phyloP scores from a whole-genome alignment of 768 basidiomycete species.

The Boletus pseudopeckii region DNA sequence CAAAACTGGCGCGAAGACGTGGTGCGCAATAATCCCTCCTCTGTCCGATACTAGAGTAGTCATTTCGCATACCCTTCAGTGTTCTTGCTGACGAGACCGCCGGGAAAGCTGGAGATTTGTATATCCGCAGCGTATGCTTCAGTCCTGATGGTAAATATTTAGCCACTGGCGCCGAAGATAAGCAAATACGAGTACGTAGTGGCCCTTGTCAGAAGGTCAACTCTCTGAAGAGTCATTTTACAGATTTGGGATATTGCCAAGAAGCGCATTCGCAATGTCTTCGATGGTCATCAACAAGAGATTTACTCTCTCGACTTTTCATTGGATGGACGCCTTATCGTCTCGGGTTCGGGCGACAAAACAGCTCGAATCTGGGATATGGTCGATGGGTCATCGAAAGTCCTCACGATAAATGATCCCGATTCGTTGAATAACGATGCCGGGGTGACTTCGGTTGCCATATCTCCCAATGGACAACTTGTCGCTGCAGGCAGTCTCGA shows the following conservation, averaged over 20 bases:
- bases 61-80: slow-evolving; percentile 35
- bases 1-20: slow-evolving; percentile 79
- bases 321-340: slow-evolving; percentile 77
- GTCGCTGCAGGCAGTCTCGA: slow-evolving; percentile 73
- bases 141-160: slow-evolving; percentile 68
- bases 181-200: slow-evolving; percentile 74
- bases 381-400: slow-evolving; percentile 32
- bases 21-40: slow-evolving; percentile 45
- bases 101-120: slow-evolving; percentile 74
- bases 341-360: slow-evolving; percentile 81
- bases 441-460: slow-evolving; percentile 77
- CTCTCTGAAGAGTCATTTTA: slow-evolving; percentile 8
- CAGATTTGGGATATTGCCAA: slow-evolving; percentile 92
- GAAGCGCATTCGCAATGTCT: slow-evolving; percentile 72
- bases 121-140: slow-evolving; percentile 85
- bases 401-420: slow-evolving; percentile 42
- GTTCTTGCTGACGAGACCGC: slow-evolving; percentile 76
- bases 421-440: slow-evolving; percentile 51
- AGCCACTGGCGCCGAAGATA: slow-evolving; percentile 87
- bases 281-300: slow-evolving; percentile 88
- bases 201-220: not conserved
- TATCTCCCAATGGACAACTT: slow-evolving; percentile 67
- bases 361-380: slow-evolving; percentile 75
- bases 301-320: slow-evolving; percentile 95
- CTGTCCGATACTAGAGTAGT: slow-evolving; percentile 2